phyloP scores from a whole-genome alignment of 2,329 filamentous ascomycete genomes.

The Arthrobotrys conoides region DNA sequence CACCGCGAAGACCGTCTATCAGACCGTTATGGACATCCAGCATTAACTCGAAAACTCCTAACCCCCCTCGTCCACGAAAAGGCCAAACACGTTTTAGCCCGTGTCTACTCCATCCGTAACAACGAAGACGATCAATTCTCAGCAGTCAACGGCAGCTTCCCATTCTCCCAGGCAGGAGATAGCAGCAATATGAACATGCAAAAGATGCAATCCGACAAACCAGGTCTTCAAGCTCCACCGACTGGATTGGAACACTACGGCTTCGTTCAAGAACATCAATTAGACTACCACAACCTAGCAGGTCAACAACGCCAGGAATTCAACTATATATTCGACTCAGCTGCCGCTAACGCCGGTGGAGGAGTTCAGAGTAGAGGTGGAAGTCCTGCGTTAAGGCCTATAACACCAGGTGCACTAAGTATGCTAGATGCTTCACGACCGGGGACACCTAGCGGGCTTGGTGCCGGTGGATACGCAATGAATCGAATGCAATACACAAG shows the following conservation, averaged over 20 bases:
- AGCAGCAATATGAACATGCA: conserved; percentile 21
- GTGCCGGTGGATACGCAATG: not conserved
- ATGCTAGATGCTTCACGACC: conserved; percentile 28
- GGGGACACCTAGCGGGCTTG: conserved; percentile 13
- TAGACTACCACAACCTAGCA: conserved; percentile 43
- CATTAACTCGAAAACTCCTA: conserved; percentile 87
- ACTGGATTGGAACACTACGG: conserved; percentile 49
- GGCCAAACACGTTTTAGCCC: conserved; percentile 86
- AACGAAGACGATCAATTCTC: conserved; percentile 70
- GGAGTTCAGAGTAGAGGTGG: conserved; percentile 6
- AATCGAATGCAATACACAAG: conserved; percentile 4
- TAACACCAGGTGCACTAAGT: conserved; percentile 20
- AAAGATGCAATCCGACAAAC: conserved; percentile 44
- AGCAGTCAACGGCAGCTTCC: conserved; percentile 71
- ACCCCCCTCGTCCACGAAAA: conserved; percentile 96
- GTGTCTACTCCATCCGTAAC: conserved; percentile 86
- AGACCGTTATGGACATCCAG: conserved; percentile 88
- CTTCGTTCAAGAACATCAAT: conserved; percentile 49
- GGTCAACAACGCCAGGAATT: conserved; percentile 43
- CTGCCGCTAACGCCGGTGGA: conserved; percentile 2
- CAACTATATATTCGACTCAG: conserved; percentile 38
- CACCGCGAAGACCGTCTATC: conserved; percentile 78
- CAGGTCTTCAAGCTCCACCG: conserved; percentile 5
- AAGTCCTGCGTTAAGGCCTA: conserved; percentile 5
- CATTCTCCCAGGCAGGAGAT: not conserved